Evolutionary conservation across 2,329 filamentous ascomycete species (phyloP), one percentile per base, ranked within the genome.

Genomic region (Claviceps paspali): DNA sequence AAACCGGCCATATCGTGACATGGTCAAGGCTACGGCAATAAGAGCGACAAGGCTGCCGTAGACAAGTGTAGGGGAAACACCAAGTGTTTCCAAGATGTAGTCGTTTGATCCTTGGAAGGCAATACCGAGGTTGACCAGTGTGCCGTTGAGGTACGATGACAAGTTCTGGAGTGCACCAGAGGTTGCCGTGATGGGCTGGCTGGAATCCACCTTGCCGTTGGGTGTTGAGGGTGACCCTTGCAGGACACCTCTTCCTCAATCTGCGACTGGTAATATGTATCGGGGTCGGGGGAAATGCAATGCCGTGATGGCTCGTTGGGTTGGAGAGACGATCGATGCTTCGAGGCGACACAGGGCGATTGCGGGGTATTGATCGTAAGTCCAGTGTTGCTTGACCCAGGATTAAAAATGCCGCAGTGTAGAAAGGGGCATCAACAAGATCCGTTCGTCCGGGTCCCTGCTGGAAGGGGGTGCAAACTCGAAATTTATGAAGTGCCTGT

Each of bases 161-260:
- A 70, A 63, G 60, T 69, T 74, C 62, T 68, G 68, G 54, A 74
- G 57, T 61, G 70, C 73, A 74, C 72, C 72, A 57, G 68, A 65
- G 53, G 72, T 73, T 70, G 70, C 73, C 69, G 67, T 63, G 52
- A 62, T 52, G 55, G 59, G 61, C 58, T 67, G 63, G 60, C 60
- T 59, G 56, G 71, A 75, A 74, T 70, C 72, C 72, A 76, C 70
- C 58, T 75, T 76, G 68, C 58, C 63, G 60, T 55, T 51, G 48
- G 46, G 47, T 48, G 41, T 50, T 43, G 48, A 55, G 53, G 54
- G 52, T 56, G 52, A 43, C 51, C 55, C 52, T 44, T 38, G 40
- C 44, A 58, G 55, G 55, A 53, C 55, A 58, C 55, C 55, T 44
- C 41, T 35, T 30, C 34, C 27, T 37, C 23, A n/a, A 28, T 37